Base-by-base conservation (phyloP, 164 flowering plant genomes). In the Vitis cinerea region DNA sequence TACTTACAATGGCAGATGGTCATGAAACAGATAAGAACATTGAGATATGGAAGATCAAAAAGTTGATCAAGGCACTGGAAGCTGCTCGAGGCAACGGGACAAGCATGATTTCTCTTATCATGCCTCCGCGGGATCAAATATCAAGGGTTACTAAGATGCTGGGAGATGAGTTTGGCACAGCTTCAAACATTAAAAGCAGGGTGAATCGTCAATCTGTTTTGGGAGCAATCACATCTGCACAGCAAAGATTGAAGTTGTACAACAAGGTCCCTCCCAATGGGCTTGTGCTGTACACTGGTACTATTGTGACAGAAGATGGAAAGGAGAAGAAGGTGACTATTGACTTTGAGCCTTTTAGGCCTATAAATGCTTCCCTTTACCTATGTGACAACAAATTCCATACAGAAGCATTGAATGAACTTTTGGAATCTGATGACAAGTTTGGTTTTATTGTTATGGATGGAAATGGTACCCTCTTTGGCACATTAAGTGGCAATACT, bases 111-210 rank as follows among this genome's bases (percentile, higher is more conserved):
- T 79, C 82, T 59, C 77, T 79, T 14, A 75, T 79, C 63, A 79
- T 79, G 82, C 79, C 82, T 54, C 83, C 80, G 1, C 76, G 76
- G n/a, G 83, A 80, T 79, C 85, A 82, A 56, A 63, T 82, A 13
- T 72, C 85, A 60, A 68, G 85, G 30, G 85, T 80, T 52, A 83
- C 85, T 4, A 83, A 83, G 73, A 80, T 83, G 83, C 62, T 80
- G n/a, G 85, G 83, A 1, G 85, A 83, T 78, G 83, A 83, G 70
- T 80, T 74, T 69, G 85, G 85, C 65, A 83, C 82, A 55, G 85
- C 85, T 62, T 82, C 85, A 59, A 82, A 82, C 77, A 82, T 83
- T 56, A 83, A 83, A 44, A 83, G 85, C 65, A 80, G 85, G 69
- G 85, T 80, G 29, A 83, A 80, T 52, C 82, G 83, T 4, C 82